Evolutionary conservation across 352 stramenopile genomes (phyloP).

Genomic region (Phytophthora colocasiae): DNA sequence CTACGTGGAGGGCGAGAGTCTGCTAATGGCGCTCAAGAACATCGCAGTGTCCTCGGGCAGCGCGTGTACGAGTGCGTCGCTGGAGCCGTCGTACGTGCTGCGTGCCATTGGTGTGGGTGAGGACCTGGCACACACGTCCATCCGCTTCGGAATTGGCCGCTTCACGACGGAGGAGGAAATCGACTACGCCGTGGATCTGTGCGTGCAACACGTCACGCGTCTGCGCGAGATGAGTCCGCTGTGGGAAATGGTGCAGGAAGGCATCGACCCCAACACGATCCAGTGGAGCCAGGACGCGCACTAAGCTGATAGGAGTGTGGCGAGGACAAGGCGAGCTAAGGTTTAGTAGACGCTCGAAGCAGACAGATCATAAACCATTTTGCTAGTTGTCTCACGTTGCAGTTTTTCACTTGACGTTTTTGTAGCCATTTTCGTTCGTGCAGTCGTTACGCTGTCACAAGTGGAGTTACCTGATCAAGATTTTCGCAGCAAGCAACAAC

Average conservation of each 20-base stretch:
- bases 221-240: slow-evolving; percentile 99
- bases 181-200: slow-evolving; percentile 96
- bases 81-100: slow-evolving; percentile 99
- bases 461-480: not conserved
- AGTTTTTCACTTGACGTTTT: slow-evolving; percentile 4
- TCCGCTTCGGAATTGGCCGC: slow-evolving; percentile 97
- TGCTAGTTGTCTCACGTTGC: slow-evolving; percentile 22
- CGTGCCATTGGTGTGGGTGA: slow-evolving; percentile 98
- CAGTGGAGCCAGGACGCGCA: slow-evolving; percentile 98
- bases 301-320: slow-evolving; percentile 32
- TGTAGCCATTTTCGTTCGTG: slow-evolving; percentile 3
- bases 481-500: slow-evolving; percentile 11
- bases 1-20: slow-evolving; percentile 99
- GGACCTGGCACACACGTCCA: slow-evolving; percentile 98
- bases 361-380: slow-evolving; percentile 25
- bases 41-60: slow-evolving; percentile 98
- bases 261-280: slow-evolving; percentile 99
- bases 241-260: slow-evolving; percentile 99
- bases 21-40: slow-evolving; percentile 99
- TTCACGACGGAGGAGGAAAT: slow-evolving; percentile 99
- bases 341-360: slow-evolving; percentile 3
- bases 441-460: not conserved
- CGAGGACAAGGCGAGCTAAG: slow-evolving; percentile 1
- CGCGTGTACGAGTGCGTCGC: slow-evolving; percentile 96
- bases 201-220: slow-evolving; percentile 94